phyloP scores from a whole-genome alignment of 2,329 filamentous ascomycete genomes.

The Pyrenochaeta sp. region DNA sequence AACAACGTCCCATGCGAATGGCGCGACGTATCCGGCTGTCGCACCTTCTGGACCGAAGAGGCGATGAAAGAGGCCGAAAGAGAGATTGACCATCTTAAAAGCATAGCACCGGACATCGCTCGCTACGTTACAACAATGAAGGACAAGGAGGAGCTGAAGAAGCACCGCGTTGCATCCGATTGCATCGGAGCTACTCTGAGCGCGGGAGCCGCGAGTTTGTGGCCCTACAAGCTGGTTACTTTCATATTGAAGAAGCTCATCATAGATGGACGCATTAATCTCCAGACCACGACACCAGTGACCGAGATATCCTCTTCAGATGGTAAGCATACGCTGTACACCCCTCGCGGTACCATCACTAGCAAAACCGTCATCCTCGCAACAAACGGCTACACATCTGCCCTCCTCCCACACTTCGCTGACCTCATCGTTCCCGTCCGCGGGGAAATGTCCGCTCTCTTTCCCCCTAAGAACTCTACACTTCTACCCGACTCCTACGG shows the following conservation, averaged over 20 bases:
- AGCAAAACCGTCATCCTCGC: constrained; percentile 75
- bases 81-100: constrained; percentile 61
- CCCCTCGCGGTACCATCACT: constrained; percentile 71
- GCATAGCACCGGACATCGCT: constrained; percentile 66
- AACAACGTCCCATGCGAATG: constrained; percentile 75
- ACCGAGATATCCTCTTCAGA: constrained; percentile 39
- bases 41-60: constrained; percentile 66
- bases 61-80: constrained; percentile 63
- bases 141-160: constrained; percentile 56
- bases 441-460: constrained; percentile 74
- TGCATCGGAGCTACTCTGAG: constrained; percentile 72
- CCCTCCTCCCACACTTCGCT: constrained; percentile 73
- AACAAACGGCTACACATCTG: constrained; percentile 85
- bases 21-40: constrained; percentile 68
- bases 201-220: constrained; percentile 71
- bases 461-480: constrained; percentile 59
- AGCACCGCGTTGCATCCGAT: constrained; percentile 56
- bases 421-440: constrained; percentile 79
- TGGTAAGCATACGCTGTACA: constrained; percentile 68
- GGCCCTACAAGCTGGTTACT: constrained; percentile 85
- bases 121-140: constrained; percentile 51
- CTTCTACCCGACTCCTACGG: constrained; percentile 69
- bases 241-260: constrained; percentile 72
- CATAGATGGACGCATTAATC: constrained; percentile 65
- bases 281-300: constrained; percentile 78